These are phyloP conservation scores for Diospyros kaki DNA, from an alignment of 148 eudicot species.

Conservation along the genomic window DNA sequence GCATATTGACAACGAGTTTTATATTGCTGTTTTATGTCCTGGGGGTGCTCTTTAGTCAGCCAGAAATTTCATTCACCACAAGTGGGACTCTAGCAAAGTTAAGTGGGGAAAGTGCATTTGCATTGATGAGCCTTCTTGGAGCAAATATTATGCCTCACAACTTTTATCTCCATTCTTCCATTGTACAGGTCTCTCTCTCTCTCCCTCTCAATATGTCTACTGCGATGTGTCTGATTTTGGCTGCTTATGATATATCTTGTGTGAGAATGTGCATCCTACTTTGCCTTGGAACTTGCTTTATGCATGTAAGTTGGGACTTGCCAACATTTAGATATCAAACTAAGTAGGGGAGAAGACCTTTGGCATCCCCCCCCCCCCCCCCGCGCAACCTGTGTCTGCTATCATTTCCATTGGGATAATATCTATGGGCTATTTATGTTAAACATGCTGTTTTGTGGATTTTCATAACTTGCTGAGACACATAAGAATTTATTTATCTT, in stretches of 20 bases:
- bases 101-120: slow-evolving; percentile 84
- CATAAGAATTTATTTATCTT: no score
- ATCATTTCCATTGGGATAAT: not conserved
- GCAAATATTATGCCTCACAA: slow-evolving; percentile 91
- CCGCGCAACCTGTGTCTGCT: not conserved
- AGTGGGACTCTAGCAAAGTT: slow-evolving; percentile 54
- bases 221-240: not conserved
- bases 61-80: slow-evolving; percentile 46
- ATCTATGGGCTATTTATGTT: not conserved
- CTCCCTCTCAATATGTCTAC: slow-evolving; percentile 6
- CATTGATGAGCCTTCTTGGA: slow-evolving; percentile 93
- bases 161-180: slow-evolving; percentile 87
- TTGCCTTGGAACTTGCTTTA: not conserved
- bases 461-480: not conserved
- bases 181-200: slow-evolving; percentile 59
- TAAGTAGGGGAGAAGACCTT: not conserved
- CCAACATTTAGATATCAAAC: not conserved
- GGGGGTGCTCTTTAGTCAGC: slow-evolving; percentile 63
- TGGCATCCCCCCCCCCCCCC: not conserved
- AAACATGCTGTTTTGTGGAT: not conserved
- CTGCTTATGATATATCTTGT: no score
- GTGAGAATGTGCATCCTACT: no score
- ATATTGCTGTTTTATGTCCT: slow-evolving; percentile 46
- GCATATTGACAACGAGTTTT: slow-evolving; percentile 45
- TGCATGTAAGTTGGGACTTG: not conserved